These are phyloP conservation scores for Phaseolus coccineus DNA, from an alignment of 331 rosid genomes.

Conservation along the genomic window DNA sequence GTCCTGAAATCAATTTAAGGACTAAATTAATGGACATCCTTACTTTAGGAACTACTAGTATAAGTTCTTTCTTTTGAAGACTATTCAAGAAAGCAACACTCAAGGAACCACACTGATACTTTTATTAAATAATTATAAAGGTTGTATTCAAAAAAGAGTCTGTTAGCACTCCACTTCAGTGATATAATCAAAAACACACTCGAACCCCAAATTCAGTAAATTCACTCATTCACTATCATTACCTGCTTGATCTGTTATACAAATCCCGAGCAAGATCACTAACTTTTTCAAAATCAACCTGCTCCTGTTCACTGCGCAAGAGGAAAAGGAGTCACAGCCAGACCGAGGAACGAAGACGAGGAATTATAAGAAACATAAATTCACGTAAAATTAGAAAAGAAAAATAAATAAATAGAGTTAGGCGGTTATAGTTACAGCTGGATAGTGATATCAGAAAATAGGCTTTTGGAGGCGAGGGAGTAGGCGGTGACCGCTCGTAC, in stretches of 20 bases:
- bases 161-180: background rate
- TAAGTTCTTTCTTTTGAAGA: background rate
- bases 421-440: background rate
- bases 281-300: background rate
- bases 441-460: background rate
- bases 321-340: background rate
- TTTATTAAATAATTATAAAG: background rate
- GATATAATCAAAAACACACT: background rate
- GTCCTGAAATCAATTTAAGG: too few species aligned
- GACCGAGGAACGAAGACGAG: background rate
- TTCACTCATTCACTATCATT: background rate
- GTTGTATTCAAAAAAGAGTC: background rate
- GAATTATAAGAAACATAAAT: background rate
- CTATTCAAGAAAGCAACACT: background rate
- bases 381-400: background rate
- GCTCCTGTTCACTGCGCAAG: background rate
- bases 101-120: background rate
- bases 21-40: background rate
- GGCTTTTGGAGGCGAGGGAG: background rate
- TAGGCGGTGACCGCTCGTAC: background rate
- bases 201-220: background rate
- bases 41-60: background rate
- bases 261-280: background rate
- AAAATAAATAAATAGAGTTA: background rate
- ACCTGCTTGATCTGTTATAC: background rate